Base-by-base conservation (phyloP, 2,329 filamentous ascomycete genomes). In the Mycosphaerella sp. region DNA sequence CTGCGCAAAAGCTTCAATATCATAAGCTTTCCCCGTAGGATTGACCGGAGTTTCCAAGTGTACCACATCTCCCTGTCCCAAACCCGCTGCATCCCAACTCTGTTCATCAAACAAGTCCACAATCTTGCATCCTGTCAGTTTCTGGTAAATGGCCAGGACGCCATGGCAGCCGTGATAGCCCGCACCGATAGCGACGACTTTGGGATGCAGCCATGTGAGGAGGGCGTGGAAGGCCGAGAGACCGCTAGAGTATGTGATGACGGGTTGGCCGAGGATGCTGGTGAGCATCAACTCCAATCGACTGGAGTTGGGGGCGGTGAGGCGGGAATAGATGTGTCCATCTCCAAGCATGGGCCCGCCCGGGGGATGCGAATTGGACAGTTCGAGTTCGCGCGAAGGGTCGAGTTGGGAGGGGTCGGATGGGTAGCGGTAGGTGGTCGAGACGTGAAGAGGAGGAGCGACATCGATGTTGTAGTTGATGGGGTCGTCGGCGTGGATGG, bases 161-260 rank as follows among this genome's bases (percentile, higher is more conserved):
- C 87, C 89, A 69, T 95, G 89, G 70, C 88, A 95, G 62, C 93
- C 93, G 72, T 97, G 93, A 72, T 97, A 98, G 37, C 89, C 90
- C 13, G 79, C 82, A 34, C 84, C 84, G 58, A 97, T 89, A 59
- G 89, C 85, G 50, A 97, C 81, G 52, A 85, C 83, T 61, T 82
- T 82, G 1, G 93, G 93, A 67, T 94, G 89, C 7, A 95, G 73
- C 64, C 83, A 82, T n/a, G 90, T 83, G 2, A 97, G 78, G 52
- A 94, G 75, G 28, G 88, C 90, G 69, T 97, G 87, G 72, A 96
- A 90, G 45, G 91, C 88, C 9, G 88, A 80, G 17, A 97, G 80
- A 3, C 93, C 93, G 3, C 87, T 94, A 34, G 81, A 75, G 73
- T 97, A 98, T 45, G 85, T 87, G 25, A 96, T 66, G 1, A 79